Base-by-base conservation (phyloP, 106 monocot species). In the Amphibolis antarctica region DNA sequence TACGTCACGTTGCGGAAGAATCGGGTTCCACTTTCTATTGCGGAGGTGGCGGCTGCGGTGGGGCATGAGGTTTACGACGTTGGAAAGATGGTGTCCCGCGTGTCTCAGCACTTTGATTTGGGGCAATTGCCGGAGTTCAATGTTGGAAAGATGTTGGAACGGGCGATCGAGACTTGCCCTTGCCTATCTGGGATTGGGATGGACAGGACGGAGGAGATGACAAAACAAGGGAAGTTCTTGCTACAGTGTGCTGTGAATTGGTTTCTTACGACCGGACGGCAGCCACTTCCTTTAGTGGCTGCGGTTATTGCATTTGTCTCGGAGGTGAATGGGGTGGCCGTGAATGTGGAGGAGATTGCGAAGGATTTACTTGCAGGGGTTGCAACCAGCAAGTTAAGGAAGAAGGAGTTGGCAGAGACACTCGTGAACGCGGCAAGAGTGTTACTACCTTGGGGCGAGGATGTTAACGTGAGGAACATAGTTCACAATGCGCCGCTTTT, bases 191-290 rank as follows among this genome's bases (percentile, higher is more conserved):
- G 29, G 4, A n/a, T 76, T 24, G 72, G 69, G 9, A 14, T 44
- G 10, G 60, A 68, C 4, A 92, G 42, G 61, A 10, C 21, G 19
- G 74, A 79, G 14, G 67, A 77, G 69, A 54, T 92, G 60, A 45
- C 77, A 14, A 60, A 62, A 46, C 89, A 89, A 51, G 80, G 77
- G 19, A 64, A 71, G 57, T 89, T 89, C 74, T 62, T 89, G 47
- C 66, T 82, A 42, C 74, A 69, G 19, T 89, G 89, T 64, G 47
- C 77, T 44, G 63, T 72, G 42, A 82, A 82, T 52, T 92, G 92
- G 88, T 84, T 70, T 60, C 82, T 92, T 69, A 69, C 87, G 36
- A 85, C 92, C 0, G 92, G 85, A 24, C 66, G 88, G 10, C 80
- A 78, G 19, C 92, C 88, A 14, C 68, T 84, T 12, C 92, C 88